These are phyloP conservation scores for Paecilomyces niveus DNA, from an alignment of 2,329 filamentous ascomycete genomes.

Conservation along the genomic window DNA sequence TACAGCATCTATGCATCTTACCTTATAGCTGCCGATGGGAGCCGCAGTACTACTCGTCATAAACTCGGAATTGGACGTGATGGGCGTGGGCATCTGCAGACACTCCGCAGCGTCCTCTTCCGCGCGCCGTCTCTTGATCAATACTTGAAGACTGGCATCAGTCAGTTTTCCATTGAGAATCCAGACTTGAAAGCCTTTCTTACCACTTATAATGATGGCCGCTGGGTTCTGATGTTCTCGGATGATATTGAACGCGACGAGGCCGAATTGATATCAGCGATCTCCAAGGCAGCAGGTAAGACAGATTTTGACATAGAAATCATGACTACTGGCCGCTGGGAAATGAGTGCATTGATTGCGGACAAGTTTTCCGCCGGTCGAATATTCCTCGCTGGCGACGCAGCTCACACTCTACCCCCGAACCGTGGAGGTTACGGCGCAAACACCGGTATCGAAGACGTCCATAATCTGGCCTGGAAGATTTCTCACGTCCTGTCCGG, in stretches of 20 bases:
- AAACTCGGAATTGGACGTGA: slow-evolving; percentile 3
- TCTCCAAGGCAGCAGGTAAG: slow-evolving; percentile 23
- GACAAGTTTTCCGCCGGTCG: slow-evolving; percentile 18
- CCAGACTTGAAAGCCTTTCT: slow-evolving; percentile 15
- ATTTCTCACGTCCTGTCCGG: background rate
- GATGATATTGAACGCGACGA: slow-evolving; percentile 15
- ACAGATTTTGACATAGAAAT: slow-evolving; percentile 22
- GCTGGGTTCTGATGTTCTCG: slow-evolving; percentile 18
- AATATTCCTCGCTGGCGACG: slow-evolving; percentile 28
- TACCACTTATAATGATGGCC: slow-evolving; percentile 15
- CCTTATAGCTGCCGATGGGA: slow-evolving; percentile 29
- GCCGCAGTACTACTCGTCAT: slow-evolving; percentile 8
- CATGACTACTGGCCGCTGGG: slow-evolving; percentile 27
- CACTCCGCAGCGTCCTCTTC: slow-evolving; percentile 12
- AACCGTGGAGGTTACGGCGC: slow-evolving; percentile 23
- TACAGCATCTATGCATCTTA: slow-evolving; percentile 24
- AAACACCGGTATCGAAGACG: slow-evolving; percentile 33
- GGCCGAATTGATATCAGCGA: slow-evolving; percentile 10
- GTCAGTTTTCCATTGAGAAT: slow-evolving; percentile 15
- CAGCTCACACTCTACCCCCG: slow-evolving; percentile 23
- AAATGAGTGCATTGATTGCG: slow-evolving; percentile 21
- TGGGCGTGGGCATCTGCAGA: slow-evolving; percentile 16
- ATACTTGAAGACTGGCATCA: slow-evolving; percentile 4
- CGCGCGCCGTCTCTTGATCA: background rate
- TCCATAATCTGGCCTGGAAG: slow-evolving; percentile 9